phyloP scores from a whole-genome alignment of 2,329 filamentous ascomycete species.

The Macrophomina pseudophaseolina region DNA sequence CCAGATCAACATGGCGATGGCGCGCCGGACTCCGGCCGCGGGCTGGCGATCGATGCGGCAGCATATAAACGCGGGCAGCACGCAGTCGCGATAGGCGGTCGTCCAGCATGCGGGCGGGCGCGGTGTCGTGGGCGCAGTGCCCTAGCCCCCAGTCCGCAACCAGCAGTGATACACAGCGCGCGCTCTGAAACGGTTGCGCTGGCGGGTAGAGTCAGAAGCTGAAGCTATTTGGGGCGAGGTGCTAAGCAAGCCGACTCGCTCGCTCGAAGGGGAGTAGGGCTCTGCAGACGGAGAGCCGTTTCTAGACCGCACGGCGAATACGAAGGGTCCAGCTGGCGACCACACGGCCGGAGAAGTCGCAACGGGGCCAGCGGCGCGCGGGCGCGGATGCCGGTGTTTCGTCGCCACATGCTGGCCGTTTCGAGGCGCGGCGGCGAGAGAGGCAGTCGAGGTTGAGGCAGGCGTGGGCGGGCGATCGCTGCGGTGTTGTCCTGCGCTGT shows the following conservation, averaged over 20 bases:
- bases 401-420: slow-evolving; percentile 15
- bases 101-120: no score
- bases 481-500: slow-evolving; percentile 14
- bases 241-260: slow-evolving; percentile 2
- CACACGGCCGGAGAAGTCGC: neutral
- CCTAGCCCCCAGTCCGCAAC: neutral
- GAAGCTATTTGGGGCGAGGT: slow-evolving; percentile 3
- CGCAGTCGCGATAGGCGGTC: neutral
- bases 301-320: slow-evolving; percentile 18
- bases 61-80: slow-evolving; percentile 15
- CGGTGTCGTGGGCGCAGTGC: slow-evolving; percentile 3
- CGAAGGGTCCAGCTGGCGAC: slow-evolving; percentile 15
- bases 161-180: slow-evolving; percentile 2
- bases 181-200: slow-evolving; percentile 16
- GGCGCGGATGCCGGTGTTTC: slow-evolving; percentile 2
- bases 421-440: neutral
- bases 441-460: slow-evolving; percentile 4
- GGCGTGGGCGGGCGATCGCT: slow-evolving; percentile 5
- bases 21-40: slow-evolving; percentile 2
- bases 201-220: slow-evolving; percentile 17
- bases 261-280: slow-evolving; percentile 14
- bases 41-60: slow-evolving; percentile 10
- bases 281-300: slow-evolving; percentile 14
- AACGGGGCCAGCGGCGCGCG: neutral
- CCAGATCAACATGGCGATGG: neutral